These are phyloP conservation scores for Cercophora samala DNA, from an alignment of 495 filamentous ascomycete genomes.

Conservation along the genomic window DNA sequence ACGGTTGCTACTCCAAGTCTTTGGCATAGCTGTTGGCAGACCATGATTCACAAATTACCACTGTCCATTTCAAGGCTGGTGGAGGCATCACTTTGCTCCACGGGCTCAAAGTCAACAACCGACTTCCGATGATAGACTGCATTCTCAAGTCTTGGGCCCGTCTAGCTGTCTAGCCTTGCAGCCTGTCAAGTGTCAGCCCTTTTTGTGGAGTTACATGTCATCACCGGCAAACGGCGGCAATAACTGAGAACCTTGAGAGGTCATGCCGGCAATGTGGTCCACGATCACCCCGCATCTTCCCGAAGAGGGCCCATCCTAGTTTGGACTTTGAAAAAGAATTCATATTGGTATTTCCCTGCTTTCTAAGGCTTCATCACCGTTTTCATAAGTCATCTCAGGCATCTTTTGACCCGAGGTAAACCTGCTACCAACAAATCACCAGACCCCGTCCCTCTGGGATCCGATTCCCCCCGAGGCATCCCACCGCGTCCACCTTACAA, in stretches of 20 bases:
- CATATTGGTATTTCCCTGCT: conserved; percentile 27
- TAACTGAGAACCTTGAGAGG: neutral
- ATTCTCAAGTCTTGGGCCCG: neutral
- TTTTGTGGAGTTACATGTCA: neutral
- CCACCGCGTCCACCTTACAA: conserved; percentile 53
- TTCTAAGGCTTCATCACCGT: conserved; percentile 24
- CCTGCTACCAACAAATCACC: conserved; percentile 16
- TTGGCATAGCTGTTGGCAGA: too few species aligned
- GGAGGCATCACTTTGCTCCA: neutral
- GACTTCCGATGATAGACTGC: neutral
- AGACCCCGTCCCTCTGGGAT: conserved; percentile 10
- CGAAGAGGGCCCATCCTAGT: neutral
- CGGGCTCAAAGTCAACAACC: neutral
- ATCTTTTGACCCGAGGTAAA: conserved; percentile 28
- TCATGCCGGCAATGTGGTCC: neutral
- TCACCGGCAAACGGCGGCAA: neutral
- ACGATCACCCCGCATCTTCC: neutral
- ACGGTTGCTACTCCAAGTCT: too few species aligned
- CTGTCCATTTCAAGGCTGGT: too few species aligned
- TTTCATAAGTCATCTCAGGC: conserved; percentile 31
- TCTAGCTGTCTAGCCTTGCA: neutral
- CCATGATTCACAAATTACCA: too few species aligned
- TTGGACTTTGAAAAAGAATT: neutral
- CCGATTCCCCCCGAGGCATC: conserved; percentile 22
- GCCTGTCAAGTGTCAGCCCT: neutral